Base-by-base conservation (phyloP, 257 asterid genomes). In the Capsicum chinense region DNA sequence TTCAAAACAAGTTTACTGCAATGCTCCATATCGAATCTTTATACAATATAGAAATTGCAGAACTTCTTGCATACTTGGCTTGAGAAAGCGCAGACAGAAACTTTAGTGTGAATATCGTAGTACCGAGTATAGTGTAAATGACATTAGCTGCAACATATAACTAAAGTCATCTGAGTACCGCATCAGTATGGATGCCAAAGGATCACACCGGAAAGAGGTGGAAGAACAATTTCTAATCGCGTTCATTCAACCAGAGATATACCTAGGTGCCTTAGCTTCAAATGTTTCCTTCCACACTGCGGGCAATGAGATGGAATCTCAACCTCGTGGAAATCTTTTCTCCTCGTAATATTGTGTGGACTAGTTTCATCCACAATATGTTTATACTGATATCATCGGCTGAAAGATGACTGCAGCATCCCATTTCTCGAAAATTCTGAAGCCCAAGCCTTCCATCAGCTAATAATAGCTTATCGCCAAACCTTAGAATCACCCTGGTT, bases 251-350 rank as follows among this genome's bases (percentile, higher is more conserved):
- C 80, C 39, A 21, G 81, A 74, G 81, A 74, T 21, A 50, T 26
- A 76, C 62, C 59, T 26, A 76, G 42, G 81, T 13, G 81, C 62
- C 62, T 21, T 74, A 21, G 81, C 62, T 76, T 76, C 62, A 21
- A 21, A 50, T 52, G 19, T 52, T 15, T 54, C 64, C 8, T 26
- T 26, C 64, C 50, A 33, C 64, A 78, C 15, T 15, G 54, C 26
- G 63, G 13, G 26, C 3, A 26, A 78, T 14, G 11, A 78, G 50
- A 78, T 26, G 64, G 50, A 54, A 13, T 15, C 42, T 52, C 81
- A 4, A 15, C 64, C 64, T 74, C 44, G 21, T 19, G 21, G 47
- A 50, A 12, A 74, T 74, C 47, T 74, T 74, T 74, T 74, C n/a
- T 74, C 14, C 60, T 21, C 33, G 39, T n/a, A n/a, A 58, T 71